These are phyloP conservation scores for Eremothecium gossypii DNA, from an alignment of 1,139 yeast species.

Conservation along the genomic window DNA sequence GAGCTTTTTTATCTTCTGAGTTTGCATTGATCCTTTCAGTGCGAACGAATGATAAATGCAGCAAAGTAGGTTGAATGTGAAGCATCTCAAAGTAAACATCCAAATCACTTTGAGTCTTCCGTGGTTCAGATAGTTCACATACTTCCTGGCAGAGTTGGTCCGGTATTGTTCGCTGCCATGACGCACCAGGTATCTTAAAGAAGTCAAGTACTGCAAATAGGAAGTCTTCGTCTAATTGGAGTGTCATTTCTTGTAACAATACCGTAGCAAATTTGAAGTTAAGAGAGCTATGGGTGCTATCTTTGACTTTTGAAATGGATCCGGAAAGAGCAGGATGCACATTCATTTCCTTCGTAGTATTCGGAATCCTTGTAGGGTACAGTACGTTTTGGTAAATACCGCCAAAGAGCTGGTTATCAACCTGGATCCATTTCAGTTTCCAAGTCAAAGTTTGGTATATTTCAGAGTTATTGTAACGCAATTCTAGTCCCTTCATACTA, in stretches of 20 bases:
- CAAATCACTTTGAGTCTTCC: conserved; percentile 44
- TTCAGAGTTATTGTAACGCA: conserved; percentile 77
- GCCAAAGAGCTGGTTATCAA: conserved; percentile 86
- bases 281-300: conserved; percentile 80
- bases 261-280: conserved; percentile 88
- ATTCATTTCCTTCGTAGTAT: conserved; percentile 73
- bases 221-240: conserved; percentile 92
- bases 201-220: conserved; percentile 75
- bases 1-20: conserved; percentile 42
- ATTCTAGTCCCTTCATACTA: conserved; percentile 70
- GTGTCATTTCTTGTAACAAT: conserved; percentile 78
- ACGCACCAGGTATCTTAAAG: conserved; percentile 60
- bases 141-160: conserved; percentile 41
- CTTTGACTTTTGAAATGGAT: conserved; percentile 74
- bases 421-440: conserved; percentile 88
- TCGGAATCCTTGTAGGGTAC: conserved; percentile 89
- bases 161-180: conserved; percentile 41
- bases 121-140: conserved; percentile 64
- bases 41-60: conserved; percentile 84
- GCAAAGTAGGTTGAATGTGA: conserved; percentile 83
- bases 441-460: conserved; percentile 70
- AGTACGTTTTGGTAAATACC: conserved; percentile 80
- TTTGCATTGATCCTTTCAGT: conserved; percentile 65
- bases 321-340: conserved; percentile 87
- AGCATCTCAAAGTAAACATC: conserved; percentile 89